Evolutionary conservation across 768 basidiomycete genomes (phyloP), one percentile per base, ranked within the genome.

Genomic region (Lyophyllum shimeji): DNA sequence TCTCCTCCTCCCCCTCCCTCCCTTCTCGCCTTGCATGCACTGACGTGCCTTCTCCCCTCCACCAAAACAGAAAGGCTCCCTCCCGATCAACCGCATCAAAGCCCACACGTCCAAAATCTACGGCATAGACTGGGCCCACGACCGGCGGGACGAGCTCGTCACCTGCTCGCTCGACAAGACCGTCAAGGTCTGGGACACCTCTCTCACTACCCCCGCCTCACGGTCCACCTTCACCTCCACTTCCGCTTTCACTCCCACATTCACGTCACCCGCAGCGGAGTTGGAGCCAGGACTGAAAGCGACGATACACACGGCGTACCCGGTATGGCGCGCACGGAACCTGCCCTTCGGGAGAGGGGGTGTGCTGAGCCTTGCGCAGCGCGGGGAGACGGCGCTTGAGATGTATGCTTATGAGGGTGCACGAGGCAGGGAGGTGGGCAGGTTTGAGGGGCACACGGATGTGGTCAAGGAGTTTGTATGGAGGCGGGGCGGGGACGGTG

Each of bases 391-490:
- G 17, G 78, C 82, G 0, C 76, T 98, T 18, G 91, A 94, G 66
- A 90, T 98, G 87, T 98, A 87, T 76, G 76, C 78, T 2, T 67
- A 69, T n/a, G 65, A 62, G 24, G 67, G 69, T 17, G 45, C 63
- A 0, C n/a, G 74, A 78, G 40, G 67, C 62, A n/a, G n/a, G 9
- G 85, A 87, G 1, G 83, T 93, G 5, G 85, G 90, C 60, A 74
- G 77, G 7, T 96, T 95, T 61, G 89, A 91, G 61, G 95, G 94
- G 0, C 94, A 96, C 70, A 82, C 85, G 0, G 94, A 96, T 60
- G 93, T 95, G 1, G 96, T 98, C 18, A 97, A 96, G 65, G 96
- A 99, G 72, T 99, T 96, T 67, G 95, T 99, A 1, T 99, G 97
- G 97, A 77, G 97, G 57, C 84, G 79, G 64, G 82, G 87, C 2